phyloP scores from a whole-genome alignment of 257 asterid species.

The Coffea eugenioides region DNA sequence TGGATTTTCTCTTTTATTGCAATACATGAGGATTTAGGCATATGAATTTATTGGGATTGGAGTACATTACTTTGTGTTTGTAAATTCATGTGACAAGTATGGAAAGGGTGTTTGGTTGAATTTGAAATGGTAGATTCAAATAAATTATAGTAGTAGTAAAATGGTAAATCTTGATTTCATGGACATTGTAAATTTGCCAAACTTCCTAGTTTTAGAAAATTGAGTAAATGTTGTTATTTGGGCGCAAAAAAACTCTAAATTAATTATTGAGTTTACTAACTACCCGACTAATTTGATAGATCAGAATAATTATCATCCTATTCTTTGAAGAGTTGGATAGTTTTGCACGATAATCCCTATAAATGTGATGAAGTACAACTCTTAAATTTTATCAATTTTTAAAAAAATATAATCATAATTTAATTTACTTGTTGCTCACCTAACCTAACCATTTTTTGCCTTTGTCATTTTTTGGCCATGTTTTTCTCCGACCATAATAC shows the following conservation, averaged over 20 bases:
- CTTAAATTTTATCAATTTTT: too few species aligned
- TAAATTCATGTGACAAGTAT: conserved; percentile 2
- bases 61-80: not conserved
- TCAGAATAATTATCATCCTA: too few species aligned
- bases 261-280: too few species aligned
- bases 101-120: not conserved
- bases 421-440: not conserved
- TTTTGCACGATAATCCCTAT: too few species aligned
- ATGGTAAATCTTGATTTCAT: not conserved
- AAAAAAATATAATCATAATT: too few species aligned
- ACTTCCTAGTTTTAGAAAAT: not conserved
- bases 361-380: too few species aligned
- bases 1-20: conserved; percentile 21
- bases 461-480: not conserved
- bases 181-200: not conserved
- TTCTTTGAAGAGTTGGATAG: not conserved
- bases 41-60: not conserved
- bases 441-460: too few species aligned
- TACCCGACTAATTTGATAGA: too few species aligned
- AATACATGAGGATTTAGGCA: conserved; percentile 7
- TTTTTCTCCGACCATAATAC: not conserved
- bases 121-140: not conserved
- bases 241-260: too few species aligned
- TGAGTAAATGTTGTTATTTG: too few species aligned
- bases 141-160: not conserved